Percentiles rank a stretch among this genome's conserved stretches.
Conservation (phyloP, 495 filamentous ascomycete genomes). For the Halenospora varia region DNA sequence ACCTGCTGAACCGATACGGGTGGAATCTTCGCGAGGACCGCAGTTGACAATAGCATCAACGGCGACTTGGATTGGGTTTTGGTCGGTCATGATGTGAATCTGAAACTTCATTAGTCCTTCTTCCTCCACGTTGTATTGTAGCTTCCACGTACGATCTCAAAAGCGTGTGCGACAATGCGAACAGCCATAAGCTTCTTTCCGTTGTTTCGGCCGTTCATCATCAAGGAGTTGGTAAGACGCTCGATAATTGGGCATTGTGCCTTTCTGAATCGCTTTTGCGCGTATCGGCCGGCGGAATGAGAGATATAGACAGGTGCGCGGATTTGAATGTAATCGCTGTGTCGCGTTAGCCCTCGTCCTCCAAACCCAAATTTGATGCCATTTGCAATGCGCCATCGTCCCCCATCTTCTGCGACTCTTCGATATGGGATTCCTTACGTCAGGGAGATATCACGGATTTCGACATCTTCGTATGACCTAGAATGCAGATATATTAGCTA, state of each 20-base stretch:
- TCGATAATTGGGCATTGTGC: slow-evolving; percentile 99
- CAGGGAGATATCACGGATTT: slow-evolving; percentile 98
- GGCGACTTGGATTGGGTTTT: slow-evolving; percentile 99
- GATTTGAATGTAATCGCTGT: slow-evolving; percentile 99
- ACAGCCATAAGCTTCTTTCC: slow-evolving; percentile 99
- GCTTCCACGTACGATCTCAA: slow-evolving; percentile 86
- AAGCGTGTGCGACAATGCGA: slow-evolving; percentile 97
- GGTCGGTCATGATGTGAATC: slow-evolving; percentile 99
- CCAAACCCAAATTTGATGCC: background rate
- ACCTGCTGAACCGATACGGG: slow-evolving; percentile 98
- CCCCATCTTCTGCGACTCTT: too few relatives aligned
- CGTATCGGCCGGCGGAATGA: slow-evolving; percentile 97
- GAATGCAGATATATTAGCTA: slow-evolving; percentile 9
- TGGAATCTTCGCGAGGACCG: slow-evolving; percentile 98
- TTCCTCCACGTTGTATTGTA: background rate
- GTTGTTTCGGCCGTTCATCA: slow-evolving; percentile 99
- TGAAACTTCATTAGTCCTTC: slow-evolving; percentile 34
- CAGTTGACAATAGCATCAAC: slow-evolving; percentile 99
- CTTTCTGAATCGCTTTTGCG: slow-evolving; percentile 99
- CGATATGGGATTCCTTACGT: slow-evolving; percentile 65
- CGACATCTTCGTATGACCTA: slow-evolving; percentile 95
- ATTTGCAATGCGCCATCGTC: slow-evolving; percentile 2
- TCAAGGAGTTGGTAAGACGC: slow-evolving; percentile 99
- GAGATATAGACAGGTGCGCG: slow-evolving; percentile 96
- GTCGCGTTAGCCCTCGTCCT: slow-evolving; percentile 18